These are phyloP conservation scores for Candida michaelii DNA, from an alignment of 805 yeast species.

Conservation along the genomic window DNA sequence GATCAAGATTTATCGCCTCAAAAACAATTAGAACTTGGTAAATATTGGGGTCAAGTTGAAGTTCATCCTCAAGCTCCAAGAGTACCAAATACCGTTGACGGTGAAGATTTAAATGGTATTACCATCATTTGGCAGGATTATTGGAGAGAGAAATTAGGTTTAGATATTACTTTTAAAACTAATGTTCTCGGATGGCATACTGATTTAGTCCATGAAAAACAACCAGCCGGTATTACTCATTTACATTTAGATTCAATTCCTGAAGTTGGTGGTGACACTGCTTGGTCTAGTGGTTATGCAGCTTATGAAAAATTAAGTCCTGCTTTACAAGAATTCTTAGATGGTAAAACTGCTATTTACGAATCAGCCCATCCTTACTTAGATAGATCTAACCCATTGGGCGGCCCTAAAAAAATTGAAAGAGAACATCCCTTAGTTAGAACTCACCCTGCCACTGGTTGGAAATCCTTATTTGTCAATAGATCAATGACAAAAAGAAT, in stretches of 20 bases:
- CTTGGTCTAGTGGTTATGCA: slow-evolving; percentile 57
- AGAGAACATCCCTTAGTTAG: slow-evolving; percentile 62
- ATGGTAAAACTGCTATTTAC: slow-evolving; percentile 49
- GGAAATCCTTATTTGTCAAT: slow-evolving; percentile 58
- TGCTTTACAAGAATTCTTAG: slow-evolving; percentile 49
- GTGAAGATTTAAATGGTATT: slow-evolving; percentile 27
- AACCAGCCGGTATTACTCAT: slow-evolving; percentile 40
- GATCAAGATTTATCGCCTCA: slow-evolving; percentile 34
- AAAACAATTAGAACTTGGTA: slow-evolving; percentile 29
- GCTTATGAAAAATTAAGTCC: slow-evolving; percentile 58
- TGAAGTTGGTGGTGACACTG: slow-evolving; percentile 53
- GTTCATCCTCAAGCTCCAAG: slow-evolving; percentile 28
- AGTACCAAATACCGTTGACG: slow-evolving; percentile 19
- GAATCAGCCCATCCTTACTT: slow-evolving; percentile 42
- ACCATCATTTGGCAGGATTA: slow-evolving; percentile 44
- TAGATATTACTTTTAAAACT: slow-evolving; percentile 28
- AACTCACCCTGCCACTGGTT: slow-evolving; percentile 65
- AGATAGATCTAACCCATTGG: slow-evolving; percentile 46
- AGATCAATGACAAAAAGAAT: slow-evolving; percentile 51
- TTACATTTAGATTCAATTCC: slow-evolving; percentile 43
- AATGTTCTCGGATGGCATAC: slow-evolving; percentile 34
- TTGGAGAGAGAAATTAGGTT: slow-evolving; percentile 25
- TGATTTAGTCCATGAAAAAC: slow-evolving; percentile 35
- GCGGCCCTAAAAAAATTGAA: slow-evolving; percentile 48
- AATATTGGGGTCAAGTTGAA: slow-evolving; percentile 31